Evolutionary conservation across 768 basidiomycete species (phyloP).

Genomic region (Boletus speciosus): DNA sequence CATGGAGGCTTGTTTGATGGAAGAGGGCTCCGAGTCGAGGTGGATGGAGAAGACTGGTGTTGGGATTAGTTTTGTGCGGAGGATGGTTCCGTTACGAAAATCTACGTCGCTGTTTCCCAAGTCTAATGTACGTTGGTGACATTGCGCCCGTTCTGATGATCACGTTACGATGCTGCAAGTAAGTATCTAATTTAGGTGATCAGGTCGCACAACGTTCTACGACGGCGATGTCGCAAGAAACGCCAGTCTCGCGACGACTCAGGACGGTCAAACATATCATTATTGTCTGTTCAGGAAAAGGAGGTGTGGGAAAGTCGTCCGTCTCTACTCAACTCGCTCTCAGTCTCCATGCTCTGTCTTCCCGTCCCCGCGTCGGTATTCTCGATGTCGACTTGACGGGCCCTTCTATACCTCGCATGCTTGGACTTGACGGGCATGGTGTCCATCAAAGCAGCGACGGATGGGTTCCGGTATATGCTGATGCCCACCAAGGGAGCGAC

Average conservation of each 20-base stretch:
- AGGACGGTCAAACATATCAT: constrained; percentile 77
- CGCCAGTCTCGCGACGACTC: constrained; percentile 70
- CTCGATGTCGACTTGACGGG: constrained; percentile 94
- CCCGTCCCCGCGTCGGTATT: constrained; percentile 74
- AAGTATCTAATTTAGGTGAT: too few species aligned
- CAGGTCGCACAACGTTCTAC: not conserved
- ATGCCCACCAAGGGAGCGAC: constrained; percentile 48
- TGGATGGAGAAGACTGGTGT: constrained; percentile 11
- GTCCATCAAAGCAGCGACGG: constrained; percentile 94
- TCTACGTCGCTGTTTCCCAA: not conserved
- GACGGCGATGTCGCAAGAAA: constrained; percentile 36
- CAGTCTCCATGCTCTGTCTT: constrained; percentile 69
- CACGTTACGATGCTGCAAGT: too few species aligned
- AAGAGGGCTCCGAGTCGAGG: constrained; percentile 62
- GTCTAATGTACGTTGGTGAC: not conserved
- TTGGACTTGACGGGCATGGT: constrained; percentile 80
- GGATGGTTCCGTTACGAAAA: constrained; percentile 2
- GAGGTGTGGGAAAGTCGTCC: constrained; percentile 98
- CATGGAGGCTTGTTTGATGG: constrained; percentile 56
- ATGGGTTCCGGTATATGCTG: constrained; percentile 98
- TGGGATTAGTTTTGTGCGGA: not conserved
- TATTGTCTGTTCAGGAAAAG: constrained; percentile 93
- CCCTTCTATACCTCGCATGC: constrained; percentile 93
- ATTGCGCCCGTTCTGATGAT: too few species aligned
- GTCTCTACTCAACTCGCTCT: constrained; percentile 90